Base-by-base conservation (phyloP, 768 basidiomycete genomes). In the Lactarius hatsudake region DNA sequence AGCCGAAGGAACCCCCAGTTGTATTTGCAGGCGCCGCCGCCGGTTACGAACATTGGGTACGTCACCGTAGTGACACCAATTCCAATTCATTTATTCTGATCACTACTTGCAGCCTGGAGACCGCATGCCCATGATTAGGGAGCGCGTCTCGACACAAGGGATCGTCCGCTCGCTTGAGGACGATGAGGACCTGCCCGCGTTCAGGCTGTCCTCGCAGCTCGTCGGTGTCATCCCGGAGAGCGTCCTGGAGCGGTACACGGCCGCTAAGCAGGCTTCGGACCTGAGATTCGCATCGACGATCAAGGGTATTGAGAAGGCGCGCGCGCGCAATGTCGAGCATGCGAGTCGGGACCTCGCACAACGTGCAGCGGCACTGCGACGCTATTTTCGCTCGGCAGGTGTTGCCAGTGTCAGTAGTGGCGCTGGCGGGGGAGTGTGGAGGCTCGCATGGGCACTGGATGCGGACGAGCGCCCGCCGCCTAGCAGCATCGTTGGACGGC, bases 381-480 rank as follows among this genome's bases (percentile, higher is more conserved):
- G 70, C 59, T 17, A 74, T 75, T 62, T 65, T 80, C 61, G 68
- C 70, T 62, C 48, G n/a, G 12, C 48, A 23, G 59, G 56, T 72
- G 60, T 56, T 58, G 59, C 51, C 53, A 56, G 70, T 71, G 67
- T 54, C 63, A 71, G 56, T 69, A 63, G 63, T 72, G 12, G 12
- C 36, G 74, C 7, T 70, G 76, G 60, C 54, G 34, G 55, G 9
- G 83, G 82, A 26, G 1, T 23, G 68, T 91, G 87, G 88, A 84
- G 81, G 28, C 94, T 91, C 88, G 86, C 88, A n/a, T 97, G 91
- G 94, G 93, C 88, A 10, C 76, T 94, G 65, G 89, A 92, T 68
- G 85, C 82, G 18, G 79, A 84, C 58, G 95, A 97, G 78, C 80
- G 81, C 38, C 96, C 96, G 3, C 96, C 96, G 5, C 91, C 95